phyloP scores from a whole-genome alignment of 2,329 filamentous ascomycete genomes.

The Botrytis byssoidea region DNA sequence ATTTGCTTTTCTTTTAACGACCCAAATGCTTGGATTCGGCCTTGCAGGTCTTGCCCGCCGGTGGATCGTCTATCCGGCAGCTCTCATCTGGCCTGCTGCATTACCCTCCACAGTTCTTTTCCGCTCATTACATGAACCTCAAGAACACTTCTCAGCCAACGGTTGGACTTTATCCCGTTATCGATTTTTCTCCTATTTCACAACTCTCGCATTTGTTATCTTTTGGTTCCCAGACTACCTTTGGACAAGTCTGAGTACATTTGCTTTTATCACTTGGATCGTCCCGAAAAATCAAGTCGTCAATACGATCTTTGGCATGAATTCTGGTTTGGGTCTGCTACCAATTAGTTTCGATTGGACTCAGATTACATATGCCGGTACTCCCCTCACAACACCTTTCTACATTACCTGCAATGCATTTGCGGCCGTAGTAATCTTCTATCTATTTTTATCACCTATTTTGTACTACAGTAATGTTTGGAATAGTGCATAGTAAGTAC shows the following conservation, averaged over 20 bases:
- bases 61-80: constrained; percentile 53
- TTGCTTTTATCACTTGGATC: constrained; percentile 57
- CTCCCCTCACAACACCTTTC: constrained; percentile 57
- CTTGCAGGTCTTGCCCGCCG: constrained; percentile 50
- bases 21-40: constrained; percentile 56
- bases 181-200: constrained; percentile 47
- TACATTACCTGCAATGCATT: constrained; percentile 7
- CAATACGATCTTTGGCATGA: constrained; percentile 41
- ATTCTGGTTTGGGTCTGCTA: constrained; percentile 45
- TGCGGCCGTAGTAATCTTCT: neutral
- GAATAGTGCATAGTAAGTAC: constrained; percentile 53
- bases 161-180: constrained; percentile 48
- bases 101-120: constrained; percentile 50
- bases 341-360: constrained; percentile 49
- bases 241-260: constrained; percentile 47
- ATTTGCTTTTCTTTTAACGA: constrained; percentile 49
- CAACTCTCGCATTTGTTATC: constrained; percentile 50
- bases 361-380: constrained; percentile 28
- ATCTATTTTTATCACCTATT: constrained; percentile 29
- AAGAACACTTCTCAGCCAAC: constrained; percentile 38
- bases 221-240: constrained; percentile 53
- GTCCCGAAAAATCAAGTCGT: constrained; percentile 44
- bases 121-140: constrained; percentile 45
- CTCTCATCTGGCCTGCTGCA: constrained; percentile 52
- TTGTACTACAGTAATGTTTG: constrained; percentile 65